Evolutionary conservation across 805 yeast species (phyloP), one percentile per base, ranked within the genome.

Genomic region (Candida takata): DNA sequence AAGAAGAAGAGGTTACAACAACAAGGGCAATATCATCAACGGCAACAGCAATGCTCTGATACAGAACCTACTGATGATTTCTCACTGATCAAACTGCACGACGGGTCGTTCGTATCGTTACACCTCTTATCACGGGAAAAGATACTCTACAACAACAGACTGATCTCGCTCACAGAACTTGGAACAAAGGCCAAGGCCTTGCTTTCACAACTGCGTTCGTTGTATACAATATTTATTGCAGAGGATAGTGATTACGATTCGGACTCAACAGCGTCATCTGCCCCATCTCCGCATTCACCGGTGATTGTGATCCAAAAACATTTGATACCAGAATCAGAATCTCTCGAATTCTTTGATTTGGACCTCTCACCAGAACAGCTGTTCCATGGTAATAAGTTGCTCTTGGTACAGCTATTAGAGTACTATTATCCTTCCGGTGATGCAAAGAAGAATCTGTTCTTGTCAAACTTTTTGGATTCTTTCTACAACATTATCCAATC

Each of bases 401-500:
- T 45, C 2, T 37, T 49, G 9, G 36, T 49, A 4, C 31, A 42
- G 9, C 28, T 47, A 1, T 24, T 45, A 0, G 42, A 49, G 3
- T 41, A 41, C 29, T 45, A 40, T 24, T 45, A 45, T 21, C 48
- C 52, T 1, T 35, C 35, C n/a, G 31, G 17, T 18, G 36, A 15
- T 28, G 33, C 18, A 12, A 33, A 27, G 31, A 8, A 26, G 17
- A 30, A 29, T 1, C 35, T 38, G 3, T 39, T 52, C 23, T 24
- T 49, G 11, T 27, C 35, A 4, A 52, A 52, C 27, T 52, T 45
- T 27, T 27, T 52, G 15, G 36, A 43, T 25, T 51, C 56, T 1
- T 52, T 48, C 42, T 52, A 47, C 35, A 41, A 41, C 20, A 48
- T 50, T 24, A 44, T 50, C 14, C 44, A 44, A 24, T 37, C 48